A percentile compares a stretch with the other conserved stretches of the same genome.
These are phyloP conservation scores for Amphicarpaea edgeworthii DNA, from an alignment of 306 rosid species.

Conservation along the genomic window DNA sequence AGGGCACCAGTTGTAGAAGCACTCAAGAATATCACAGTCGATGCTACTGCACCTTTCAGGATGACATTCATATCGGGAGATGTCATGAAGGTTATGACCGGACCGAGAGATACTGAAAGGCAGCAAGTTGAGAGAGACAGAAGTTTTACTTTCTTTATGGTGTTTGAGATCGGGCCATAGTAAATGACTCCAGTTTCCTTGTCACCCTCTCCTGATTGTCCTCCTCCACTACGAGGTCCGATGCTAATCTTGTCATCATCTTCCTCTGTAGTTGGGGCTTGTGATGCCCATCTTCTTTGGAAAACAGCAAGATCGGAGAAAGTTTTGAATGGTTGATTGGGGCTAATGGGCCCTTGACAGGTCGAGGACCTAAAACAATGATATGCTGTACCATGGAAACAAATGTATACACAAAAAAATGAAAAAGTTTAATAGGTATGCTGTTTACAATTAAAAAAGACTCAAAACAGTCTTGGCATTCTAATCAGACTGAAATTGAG, in stretches of 20 bases:
- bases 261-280: constrained; percentile 56
- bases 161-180: constrained; percentile 82
- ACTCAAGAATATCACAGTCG: constrained; percentile 77
- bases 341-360: constrained; percentile 35
- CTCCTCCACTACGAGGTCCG: constrained; percentile 70
- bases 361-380: constrained; percentile 54
- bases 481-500: constrained; percentile 15
- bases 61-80: constrained; percentile 91
- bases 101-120: constrained; percentile 88
- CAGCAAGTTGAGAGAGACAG: constrained; percentile 96
- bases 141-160: constrained; percentile 89
- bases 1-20: constrained; percentile 78
- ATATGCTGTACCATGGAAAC: constrained; percentile 60
- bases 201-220: constrained; percentile 57
- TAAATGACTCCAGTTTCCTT: constrained; percentile 70
- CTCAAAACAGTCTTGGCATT: not conserved
- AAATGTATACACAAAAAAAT: not conserved
- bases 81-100: constrained; percentile 94
- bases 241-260: constrained; percentile 84
- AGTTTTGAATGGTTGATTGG: constrained; percentile 43
- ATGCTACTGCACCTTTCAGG: constrained; percentile 90
- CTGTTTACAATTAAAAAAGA: not conserved
- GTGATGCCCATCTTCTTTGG: constrained; percentile 83
- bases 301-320: constrained; percentile 41
- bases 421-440: constrained; percentile 3